Conservation (phyloP, 257 asterid genomes). For the Thymus mandschuricus region DNA sequence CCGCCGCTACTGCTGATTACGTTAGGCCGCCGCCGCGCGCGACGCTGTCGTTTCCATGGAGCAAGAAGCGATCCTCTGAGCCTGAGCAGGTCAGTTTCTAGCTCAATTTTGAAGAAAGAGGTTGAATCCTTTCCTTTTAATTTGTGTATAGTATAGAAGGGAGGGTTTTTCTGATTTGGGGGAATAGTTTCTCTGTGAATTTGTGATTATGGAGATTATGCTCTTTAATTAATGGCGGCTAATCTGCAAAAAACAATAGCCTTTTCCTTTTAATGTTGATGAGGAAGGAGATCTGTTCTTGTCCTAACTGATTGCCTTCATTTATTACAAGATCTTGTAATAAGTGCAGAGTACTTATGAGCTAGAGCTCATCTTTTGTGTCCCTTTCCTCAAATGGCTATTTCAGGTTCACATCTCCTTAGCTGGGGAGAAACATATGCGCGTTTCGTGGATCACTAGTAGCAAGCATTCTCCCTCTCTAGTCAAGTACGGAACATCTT, state of each 20-base stretch:
- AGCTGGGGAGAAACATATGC: constrained; percentile 82
- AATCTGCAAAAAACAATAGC: not conserved
- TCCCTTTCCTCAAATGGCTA: constrained; percentile 1
- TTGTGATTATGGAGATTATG: constrained; percentile 3
- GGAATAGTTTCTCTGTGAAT: too few species aligned
- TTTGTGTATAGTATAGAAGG: too few species aligned
- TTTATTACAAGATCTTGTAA: not conserved
- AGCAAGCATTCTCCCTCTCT: constrained; percentile 57
- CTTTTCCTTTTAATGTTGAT: not conserved
- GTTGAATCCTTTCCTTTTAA: not conserved
- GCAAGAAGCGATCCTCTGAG: constrained; percentile 48
- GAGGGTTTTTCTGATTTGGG: too few species aligned
- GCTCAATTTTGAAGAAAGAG: not conserved
- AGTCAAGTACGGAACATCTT: constrained; percentile 79
- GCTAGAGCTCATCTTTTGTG: constrained; percentile 5
- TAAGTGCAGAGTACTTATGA: not conserved
- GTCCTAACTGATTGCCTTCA: not conserved
- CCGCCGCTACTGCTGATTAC: constrained; percentile 44
- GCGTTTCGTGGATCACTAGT: constrained; percentile 73
- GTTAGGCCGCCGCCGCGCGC: constrained; percentile 71
- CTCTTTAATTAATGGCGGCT: constrained; percentile 5
- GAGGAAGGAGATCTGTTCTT: not conserved
- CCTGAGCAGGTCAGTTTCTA: constrained; percentile 88
- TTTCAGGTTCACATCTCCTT: constrained; percentile 89
- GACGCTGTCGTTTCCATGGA: constrained; percentile 65